Evolutionary conservation across 2,329 filamentous ascomycete genomes (phyloP), one percentile per base, ranked within the genome.

Genomic region (Zasmidium cellare): DNA sequence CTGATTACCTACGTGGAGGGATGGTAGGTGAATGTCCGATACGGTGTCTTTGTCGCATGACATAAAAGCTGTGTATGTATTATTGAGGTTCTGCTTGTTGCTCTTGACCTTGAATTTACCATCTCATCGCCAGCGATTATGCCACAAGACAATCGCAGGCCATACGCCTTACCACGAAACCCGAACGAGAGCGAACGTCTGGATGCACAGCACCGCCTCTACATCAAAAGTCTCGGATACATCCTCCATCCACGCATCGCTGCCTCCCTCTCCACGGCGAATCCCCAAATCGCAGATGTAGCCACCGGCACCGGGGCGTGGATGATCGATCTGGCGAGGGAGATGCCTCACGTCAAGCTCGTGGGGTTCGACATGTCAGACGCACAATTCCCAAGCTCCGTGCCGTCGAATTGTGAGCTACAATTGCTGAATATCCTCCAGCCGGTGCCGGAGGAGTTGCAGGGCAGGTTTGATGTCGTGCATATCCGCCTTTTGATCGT

Each of bases 301-400:
- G 65, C 59, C 3, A 66, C 64, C 7, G 65, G 65, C 9, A 65
- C 64, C 12, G 65, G 65, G 7, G 46, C 60, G 1, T 67, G 62
- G 62, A 54, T 66, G 28, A 25, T 55, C 7, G 60, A 65, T 6
- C 44, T 64, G 2, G 60, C 64, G 12, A 22, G 47, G 9, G 23
- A 55, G 31, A 16, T 46, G 9, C 51, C 53, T 19, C 20, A n/a
- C 1, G 19, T 24, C 47, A 51, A 46, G 41, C 62, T 59, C 45
- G 51, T 46, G 9, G 65, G 65, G 2, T 47, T 67, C 11, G 65
- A 67, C 28, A 59, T 67, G 14, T 64, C 63, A 2, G 19, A 56
- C 3, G 57, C 24, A 1, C 63, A 65, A 25, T 67, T 66, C 50
- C 64, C 64, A 2, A 35, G 6, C 9, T 14, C 25, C 3, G 11